Evolutionary conservation across 2,329 filamentous ascomycete species (phyloP).

Genomic region (Aureobasidium zeae): DNA sequence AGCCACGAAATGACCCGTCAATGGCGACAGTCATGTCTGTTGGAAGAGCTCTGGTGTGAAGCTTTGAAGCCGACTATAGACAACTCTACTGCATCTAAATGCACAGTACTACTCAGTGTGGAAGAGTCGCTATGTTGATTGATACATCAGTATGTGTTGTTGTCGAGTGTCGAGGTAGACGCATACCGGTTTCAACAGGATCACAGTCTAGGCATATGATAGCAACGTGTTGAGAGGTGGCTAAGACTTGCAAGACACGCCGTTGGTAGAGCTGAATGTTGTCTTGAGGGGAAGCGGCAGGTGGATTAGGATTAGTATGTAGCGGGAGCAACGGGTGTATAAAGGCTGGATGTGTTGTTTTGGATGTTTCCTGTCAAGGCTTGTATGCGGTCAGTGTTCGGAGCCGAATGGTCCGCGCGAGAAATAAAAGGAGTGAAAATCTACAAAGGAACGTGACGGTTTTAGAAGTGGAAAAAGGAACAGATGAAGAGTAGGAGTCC

Average conservation of each 20-base stretch:
- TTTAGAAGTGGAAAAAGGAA: constrained; percentile 8
- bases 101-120: constrained; percentile 6
- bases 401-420: not conserved
- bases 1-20: constrained; percentile 61
- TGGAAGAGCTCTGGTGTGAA: constrained; percentile 11
- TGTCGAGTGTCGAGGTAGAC: constrained; percentile 3
- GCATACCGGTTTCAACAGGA: constrained; percentile 12
- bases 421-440: constrained; percentile 14
- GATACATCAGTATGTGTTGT: constrained; percentile 6
- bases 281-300: constrained; percentile 5
- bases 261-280: constrained; percentile 13
- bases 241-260: constrained; percentile 1
- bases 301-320: constrained; percentile 16
- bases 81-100: constrained; percentile 14
- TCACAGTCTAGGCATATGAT: constrained; percentile 12
- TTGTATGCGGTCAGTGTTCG: constrained; percentile 14
- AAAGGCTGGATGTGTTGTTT: constrained; percentile 1
- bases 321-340: constrained; percentile 12
- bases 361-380: constrained; percentile 5
- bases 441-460: constrained; percentile 15
- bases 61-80: constrained; percentile 3
- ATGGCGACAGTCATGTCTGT: constrained; percentile 61
- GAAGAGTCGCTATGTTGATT: not conserved
- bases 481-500: constrained; percentile 5
- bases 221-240: not conserved